These are phyloP conservation scores for Boletellus ananiceps DNA, from an alignment of 768 basidiomycete species.

Conservation along the genomic window DNA sequence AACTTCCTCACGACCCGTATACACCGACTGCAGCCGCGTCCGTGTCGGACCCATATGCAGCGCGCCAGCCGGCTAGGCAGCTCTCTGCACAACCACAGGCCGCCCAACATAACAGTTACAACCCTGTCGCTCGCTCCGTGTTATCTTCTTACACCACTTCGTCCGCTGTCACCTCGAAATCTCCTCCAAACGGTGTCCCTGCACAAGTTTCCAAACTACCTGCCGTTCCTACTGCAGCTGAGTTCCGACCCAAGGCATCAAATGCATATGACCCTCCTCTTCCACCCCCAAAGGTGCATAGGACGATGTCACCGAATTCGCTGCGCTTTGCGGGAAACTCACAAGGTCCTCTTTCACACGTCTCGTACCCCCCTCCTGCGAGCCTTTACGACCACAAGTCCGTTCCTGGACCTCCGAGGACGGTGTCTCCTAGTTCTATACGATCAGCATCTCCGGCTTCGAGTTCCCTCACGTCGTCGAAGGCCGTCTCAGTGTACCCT, in stretches of 20 bases:
- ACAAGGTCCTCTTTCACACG: constrained; percentile 11
- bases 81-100: constrained; percentile 19
- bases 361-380: constrained; percentile 7
- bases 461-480: constrained; percentile 38
- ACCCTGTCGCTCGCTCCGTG: constrained; percentile 19
- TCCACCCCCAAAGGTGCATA: constrained; percentile 41
- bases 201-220: constrained; percentile 29
- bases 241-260: constrained; percentile 59
- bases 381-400: constrained; percentile 20
- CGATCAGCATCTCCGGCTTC: constrained; percentile 22
- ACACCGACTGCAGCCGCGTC: constrained; percentile 22
- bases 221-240: constrained; percentile 37
- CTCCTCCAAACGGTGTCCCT: constrained; percentile 19
- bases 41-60: constrained; percentile 21
- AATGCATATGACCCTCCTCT: constrained; percentile 81
- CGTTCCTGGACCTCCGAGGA: constrained; percentile 22
- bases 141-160: constrained; percentile 24
- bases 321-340: constrained; percentile 20
- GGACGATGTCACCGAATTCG: constrained; percentile 23
- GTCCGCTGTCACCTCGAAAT: constrained; percentile 10
- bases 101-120: constrained; percentile 33
- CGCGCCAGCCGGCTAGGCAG: constrained; percentile 13
- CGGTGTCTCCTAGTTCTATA: constrained; percentile 28
- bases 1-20: constrained; percentile 34
- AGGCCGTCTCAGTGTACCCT: constrained; percentile 13